Base-by-base conservation (phyloP, 768 basidiomycete genomes). In the Calocera viscosa region DNA sequence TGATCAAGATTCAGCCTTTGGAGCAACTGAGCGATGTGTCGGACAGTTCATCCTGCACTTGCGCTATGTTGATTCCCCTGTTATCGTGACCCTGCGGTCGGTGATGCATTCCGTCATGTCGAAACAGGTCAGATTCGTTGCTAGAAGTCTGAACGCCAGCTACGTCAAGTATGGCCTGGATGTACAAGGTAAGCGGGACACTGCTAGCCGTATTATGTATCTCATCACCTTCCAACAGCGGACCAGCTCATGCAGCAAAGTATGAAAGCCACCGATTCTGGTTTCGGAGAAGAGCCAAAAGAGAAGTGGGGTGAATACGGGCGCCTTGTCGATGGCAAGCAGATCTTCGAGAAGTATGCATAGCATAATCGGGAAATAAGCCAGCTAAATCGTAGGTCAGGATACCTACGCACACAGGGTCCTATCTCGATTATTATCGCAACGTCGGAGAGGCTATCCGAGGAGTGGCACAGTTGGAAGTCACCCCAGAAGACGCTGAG, bases 241-340 rank as follows among this genome's bases (percentile, higher is more conserved):
- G 30, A 33, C 12, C 63, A 67, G 28, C 22, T 64, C 17, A 67
- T 67, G 66, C 8, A 14, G 3, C 26, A 35, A 17, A 63, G 63
- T 2, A 63, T 64, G 63, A 24, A 19, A 5, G 38, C 67, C 2
- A 34, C 49, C 12, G 63, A 47, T 24, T 26, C 63, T 19, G 67
- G 60, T 12, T 67, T 67, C 40, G 67, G 67, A 2, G 67, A 67
- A 26, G 67, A 67, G 32, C 63, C 53, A 14, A 63, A 67, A 40
- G 26, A 30, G 34, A 41, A 22, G 19, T 67, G 67, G 67, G 67
- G 67, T 11, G 67, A 67, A 33, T 67, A 39, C 40, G 67, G 43
- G 33, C 53, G 32, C 16, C 40, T 11, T 11, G 7, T 28, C 17
- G 39, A 63, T 8, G 67, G 67, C 14, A 24, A 67, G 30, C 26